Conservation (phyloP, 148 eudicot genomes). For the Chenopodium quinoa region DNA sequence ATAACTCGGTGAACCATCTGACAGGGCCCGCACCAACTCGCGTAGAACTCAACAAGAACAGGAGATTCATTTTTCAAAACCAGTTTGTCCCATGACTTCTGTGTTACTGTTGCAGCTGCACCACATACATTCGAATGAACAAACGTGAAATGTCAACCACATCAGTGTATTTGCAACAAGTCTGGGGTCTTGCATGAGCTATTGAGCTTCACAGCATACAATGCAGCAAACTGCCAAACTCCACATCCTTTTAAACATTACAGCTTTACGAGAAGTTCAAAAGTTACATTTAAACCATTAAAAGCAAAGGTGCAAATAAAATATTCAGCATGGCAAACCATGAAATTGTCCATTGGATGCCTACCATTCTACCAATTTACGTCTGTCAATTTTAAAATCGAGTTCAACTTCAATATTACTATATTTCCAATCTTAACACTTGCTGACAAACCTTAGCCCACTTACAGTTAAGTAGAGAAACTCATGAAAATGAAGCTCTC, state of each 20-base stretch:
- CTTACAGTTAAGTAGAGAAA: background rate
- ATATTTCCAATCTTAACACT: background rate
- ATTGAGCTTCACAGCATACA: background rate
- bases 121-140: slow-evolving; percentile 5
- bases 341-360: background rate
- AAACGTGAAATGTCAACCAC: background rate
- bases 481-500: background rate
- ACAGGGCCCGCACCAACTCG: slow-evolving; percentile 99
- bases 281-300: background rate
- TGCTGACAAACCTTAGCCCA: background rate
- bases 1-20: slow-evolving; percentile 94
- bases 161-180: background rate
- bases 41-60: slow-evolving; percentile 87
- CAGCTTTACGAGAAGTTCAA: background rate
- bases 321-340: background rate
- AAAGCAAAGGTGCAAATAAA: background rate
- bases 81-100: slow-evolving; percentile 73
- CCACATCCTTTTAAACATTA: background rate
- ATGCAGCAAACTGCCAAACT: background rate
- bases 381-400: background rate
- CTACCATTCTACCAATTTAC: background rate
- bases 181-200: background rate
- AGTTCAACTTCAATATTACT: background rate
- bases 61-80: slow-evolving; percentile 60
- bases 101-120: slow-evolving; percentile 66